Percentiles rank a stretch among this genome's conserved stretches.
phyloP scores from a whole-genome alignment of 306 rosid genomes.

The Inga laurina region DNA sequence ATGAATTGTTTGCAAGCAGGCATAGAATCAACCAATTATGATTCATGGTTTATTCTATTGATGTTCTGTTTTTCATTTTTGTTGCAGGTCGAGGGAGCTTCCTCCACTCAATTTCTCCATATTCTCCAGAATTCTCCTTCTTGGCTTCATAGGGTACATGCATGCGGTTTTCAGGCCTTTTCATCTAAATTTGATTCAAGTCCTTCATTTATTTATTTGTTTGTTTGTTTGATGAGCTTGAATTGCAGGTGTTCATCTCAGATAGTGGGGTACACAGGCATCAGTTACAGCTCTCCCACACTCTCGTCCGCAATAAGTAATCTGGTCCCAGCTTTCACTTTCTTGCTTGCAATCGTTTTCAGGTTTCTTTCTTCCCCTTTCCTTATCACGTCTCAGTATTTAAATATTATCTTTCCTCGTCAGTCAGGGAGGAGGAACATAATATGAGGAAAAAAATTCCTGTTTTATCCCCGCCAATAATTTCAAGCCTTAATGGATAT shows the following conservation, averaged over 20 bases:
- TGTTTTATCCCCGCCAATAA: not conserved
- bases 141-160: constrained; percentile 72
- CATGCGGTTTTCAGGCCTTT: not conserved
- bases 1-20: not conserved
- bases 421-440: not conserved
- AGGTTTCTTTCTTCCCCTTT: constrained; percentile 55
- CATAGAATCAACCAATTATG: not conserved
- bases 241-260: constrained; percentile 73
- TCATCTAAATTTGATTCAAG: not conserved
- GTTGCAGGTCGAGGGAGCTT: constrained; percentile 61
- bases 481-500: not conserved
- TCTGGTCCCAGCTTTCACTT: constrained; percentile 95
- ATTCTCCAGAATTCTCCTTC: constrained; percentile 58
- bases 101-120: constrained; percentile 73
- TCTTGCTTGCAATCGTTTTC: constrained; percentile 84
- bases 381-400: not conserved
- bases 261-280: constrained; percentile 90
- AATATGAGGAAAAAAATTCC: not conserved
- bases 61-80: not conserved
- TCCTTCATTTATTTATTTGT: not conserved
- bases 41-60: constrained; percentile 10
- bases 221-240: not conserved
- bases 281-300: constrained; percentile 82
- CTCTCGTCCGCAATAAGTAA: constrained; percentile 94
- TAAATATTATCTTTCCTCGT: not conserved